phyloP scores from a whole-genome alignment of 495 filamentous ascomycete genomes.

The Aspergillus carlsbadensis region DNA sequence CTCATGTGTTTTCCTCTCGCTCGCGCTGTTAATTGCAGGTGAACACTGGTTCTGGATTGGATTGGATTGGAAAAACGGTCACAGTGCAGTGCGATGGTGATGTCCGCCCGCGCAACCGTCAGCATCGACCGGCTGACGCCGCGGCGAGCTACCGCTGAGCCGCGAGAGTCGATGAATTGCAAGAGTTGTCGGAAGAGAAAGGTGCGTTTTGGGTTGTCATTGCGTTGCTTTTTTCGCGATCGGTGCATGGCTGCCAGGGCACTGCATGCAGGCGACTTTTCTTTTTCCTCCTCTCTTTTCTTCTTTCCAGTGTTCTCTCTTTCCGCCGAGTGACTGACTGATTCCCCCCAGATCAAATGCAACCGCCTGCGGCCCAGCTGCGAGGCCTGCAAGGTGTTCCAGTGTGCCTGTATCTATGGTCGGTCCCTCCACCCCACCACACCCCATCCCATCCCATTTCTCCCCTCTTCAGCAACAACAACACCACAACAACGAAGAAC shows the following conservation, averaged over 20 bases:
- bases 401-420: slow-evolving; percentile 88
- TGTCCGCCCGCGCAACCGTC: slow-evolving; percentile 67
- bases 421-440: slow-evolving; percentile 34
- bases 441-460: too few species aligned
- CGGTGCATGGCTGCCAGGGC: too few species aligned
- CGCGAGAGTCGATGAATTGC: slow-evolving; percentile 90
- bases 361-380: slow-evolving; percentile 81
- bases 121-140: slow-evolving; percentile 80
- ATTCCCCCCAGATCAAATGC: slow-evolving; percentile 71
- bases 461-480: too few species aligned
- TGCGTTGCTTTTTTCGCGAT: too few species aligned
- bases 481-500: too few species aligned
- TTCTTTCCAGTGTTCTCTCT: slow-evolving; percentile 7
- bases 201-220: too few species aligned
- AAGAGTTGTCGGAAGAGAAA: slow-evolving; percentile 90
- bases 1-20: too few species aligned
- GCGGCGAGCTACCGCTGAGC: slow-evolving; percentile 70
- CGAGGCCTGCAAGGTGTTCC: slow-evolving; percentile 85
- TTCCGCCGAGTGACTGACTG: not conserved
- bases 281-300: not conserved
- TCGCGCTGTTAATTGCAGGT: too few species aligned
- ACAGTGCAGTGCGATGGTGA: slow-evolving; percentile 4
- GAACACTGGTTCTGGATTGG: too few species aligned
- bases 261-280: too few species aligned
- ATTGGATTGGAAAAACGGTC: too few species aligned